Conservation (phyloP, 2,329 filamentous ascomycete genomes). For the Coleophoma eucalyptorum region DNA sequence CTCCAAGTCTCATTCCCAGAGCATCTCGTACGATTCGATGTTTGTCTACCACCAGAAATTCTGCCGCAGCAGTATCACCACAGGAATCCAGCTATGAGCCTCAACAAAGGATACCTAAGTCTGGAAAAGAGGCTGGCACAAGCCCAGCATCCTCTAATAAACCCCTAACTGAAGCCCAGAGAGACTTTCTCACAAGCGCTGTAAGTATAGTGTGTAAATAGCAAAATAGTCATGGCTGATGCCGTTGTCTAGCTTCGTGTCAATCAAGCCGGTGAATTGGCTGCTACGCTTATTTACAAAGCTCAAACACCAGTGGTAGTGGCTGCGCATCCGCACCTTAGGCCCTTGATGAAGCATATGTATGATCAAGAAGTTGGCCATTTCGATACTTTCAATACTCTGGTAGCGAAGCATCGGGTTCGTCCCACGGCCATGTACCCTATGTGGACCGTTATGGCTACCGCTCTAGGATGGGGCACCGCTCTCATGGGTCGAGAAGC, state of each 20-base stretch:
- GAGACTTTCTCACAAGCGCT: slow-evolving; percentile 71
- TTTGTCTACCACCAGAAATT: slow-evolving; percentile 15
- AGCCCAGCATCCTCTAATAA: slow-evolving; percentile 14
- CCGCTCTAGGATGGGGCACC: slow-evolving; percentile 83
- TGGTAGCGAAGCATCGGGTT: slow-evolving; percentile 82
- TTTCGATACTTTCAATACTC: slow-evolving; percentile 76
- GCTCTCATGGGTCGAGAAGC: slow-evolving; percentile 87
- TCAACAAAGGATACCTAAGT: slow-evolving; percentile 27
- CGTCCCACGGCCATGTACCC: slow-evolving; percentile 92
- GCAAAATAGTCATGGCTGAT: neutral
- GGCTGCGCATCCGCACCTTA: slow-evolving; percentile 78
- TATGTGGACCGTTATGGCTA: slow-evolving; percentile 78
- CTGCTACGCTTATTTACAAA: slow-evolving; percentile 89
- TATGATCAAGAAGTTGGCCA: slow-evolving; percentile 93
- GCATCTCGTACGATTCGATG: slow-evolving; percentile 11
- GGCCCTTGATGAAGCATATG: slow-evolving; percentile 94
- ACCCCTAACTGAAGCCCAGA: slow-evolving; percentile 65
- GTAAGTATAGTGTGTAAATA: slow-evolving; percentile 35
- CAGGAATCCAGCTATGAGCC: neutral
- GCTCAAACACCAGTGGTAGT: slow-evolving; percentile 82
- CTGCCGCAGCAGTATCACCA: neutral
- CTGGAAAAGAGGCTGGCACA: slow-evolving; percentile 22
- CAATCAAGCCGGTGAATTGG: slow-evolving; percentile 97
- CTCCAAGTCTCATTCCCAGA: slow-evolving; percentile 27
- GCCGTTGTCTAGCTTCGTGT: slow-evolving; percentile 65